Evolutionary conservation across 73 alveolate genomes (phyloP), one percentile per base, ranked within the genome.

Genomic region (Durusdinium trenchii): DNA sequence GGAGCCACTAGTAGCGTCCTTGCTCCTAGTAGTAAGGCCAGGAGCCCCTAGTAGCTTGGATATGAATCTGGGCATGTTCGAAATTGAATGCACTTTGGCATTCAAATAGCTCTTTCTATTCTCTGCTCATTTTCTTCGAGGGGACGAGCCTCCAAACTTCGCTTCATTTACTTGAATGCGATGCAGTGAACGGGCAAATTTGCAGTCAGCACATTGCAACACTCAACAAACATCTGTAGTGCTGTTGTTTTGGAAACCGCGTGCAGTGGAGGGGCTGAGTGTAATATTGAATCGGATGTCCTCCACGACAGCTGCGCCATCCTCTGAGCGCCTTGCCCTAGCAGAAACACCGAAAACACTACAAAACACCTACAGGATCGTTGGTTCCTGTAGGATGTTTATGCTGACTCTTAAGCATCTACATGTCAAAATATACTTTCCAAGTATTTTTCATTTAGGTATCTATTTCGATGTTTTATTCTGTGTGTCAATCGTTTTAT

Each of bases 261-360:
- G 73, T 60, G 73, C 30, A 60, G 18, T 1, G 47, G 48, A 81
- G 91, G 23, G 51, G 45, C 98, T 91, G 61, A 91, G 89, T 42
- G 98, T 91, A 52, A 91, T 78, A 76, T 91, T 91, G 45, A 91
- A 48, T 36, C 40, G 38, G 43, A 91, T n/a, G 18, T 69, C 54
- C 75, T 91, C 98, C 54, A 91, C 89, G 32, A 48, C 61, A 16
- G 98, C 89, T 9, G 30, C 50, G 4, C 98, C 98, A 48, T 69
- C 89, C 60, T 46, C 79, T 26, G 81, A 73, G n/a, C 98, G 84
- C 46, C 87, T 51, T 42, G 98, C 98, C 98, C 98, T 91, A 78
- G 42, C 3, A 26, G 38, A 38, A 76, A 78, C 18, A 5, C 50
- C 36, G 62, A 78, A 45, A 78, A 45, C 54, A 38, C 42, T n/a